These are phyloP conservation scores for Earliella scabrosa DNA, from an alignment of 1,284 basidiomycete genomes.

Conservation along the genomic window DNA sequence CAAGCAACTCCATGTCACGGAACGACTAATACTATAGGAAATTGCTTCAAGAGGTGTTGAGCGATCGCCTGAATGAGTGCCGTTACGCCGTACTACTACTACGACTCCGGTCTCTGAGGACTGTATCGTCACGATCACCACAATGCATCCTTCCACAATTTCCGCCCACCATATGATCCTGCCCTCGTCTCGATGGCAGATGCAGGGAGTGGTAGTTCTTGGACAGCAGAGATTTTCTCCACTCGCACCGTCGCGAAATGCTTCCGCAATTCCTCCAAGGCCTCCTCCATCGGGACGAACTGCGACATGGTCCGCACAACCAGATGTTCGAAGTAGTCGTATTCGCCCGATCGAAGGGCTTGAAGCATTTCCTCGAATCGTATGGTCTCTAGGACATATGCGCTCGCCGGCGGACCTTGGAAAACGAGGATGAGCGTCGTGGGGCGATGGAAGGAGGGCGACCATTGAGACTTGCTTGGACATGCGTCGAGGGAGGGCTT, in stretches of 20 bases:
- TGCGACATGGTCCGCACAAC: background rate
- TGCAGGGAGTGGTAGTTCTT: no score
- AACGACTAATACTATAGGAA: no score
- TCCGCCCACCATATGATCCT: no score
- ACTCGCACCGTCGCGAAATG: background rate
- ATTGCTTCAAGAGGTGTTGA: no score
- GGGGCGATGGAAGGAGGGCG: background rate
- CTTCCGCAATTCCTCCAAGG: background rate
- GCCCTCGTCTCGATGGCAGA: no score
- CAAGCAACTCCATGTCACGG: no score
- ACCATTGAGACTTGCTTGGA: background rate
- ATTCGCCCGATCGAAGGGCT: background rate
- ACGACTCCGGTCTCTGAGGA: no score
- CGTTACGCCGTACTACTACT: no score
- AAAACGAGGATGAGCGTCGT: background rate
- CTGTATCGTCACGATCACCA: no score
- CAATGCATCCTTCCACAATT: no score
- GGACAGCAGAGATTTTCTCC: background rate
- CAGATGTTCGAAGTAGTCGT: background rate
- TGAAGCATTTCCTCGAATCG: background rate
- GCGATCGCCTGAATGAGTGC: no score
- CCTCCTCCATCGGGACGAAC: background rate
- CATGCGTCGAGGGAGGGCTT: background rate
- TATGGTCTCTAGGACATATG: background rate
- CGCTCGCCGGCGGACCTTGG: background rate